Evolutionary conservation across 805 yeast species (phyloP), one percentile per base, ranked within the genome.

Genomic region (Brettanomyces sp.): DNA sequence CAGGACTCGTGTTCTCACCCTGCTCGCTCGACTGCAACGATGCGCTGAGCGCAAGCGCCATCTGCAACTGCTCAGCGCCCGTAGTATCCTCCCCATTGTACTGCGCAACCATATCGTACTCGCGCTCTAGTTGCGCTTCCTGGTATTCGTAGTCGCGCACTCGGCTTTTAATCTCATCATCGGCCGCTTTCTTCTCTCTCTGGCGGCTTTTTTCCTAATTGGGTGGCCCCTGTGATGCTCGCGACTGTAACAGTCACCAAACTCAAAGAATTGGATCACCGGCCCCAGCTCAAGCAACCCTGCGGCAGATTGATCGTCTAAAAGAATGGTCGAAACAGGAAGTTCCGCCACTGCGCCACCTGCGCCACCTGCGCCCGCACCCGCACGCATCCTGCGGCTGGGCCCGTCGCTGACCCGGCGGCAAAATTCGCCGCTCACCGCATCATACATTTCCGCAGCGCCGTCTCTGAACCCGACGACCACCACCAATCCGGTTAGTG

Each of bases 381-480:
- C 22, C 28, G 32, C 3, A 28, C 32, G 39, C 36, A 55, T 47
- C 35, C 50, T 51, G 34, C 51, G 54, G 18, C 50, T 48, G 1
- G 55, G 44, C 35, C 52, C 54, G 23, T 50, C 56, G 5, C 57
- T 36, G 2, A 53, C 50, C 21, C 60, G 68, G 42, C 73, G 56
- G 25, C 69, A 51, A 40, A 55, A 64, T 28, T 62, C 63, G 2
- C 80, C 79, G 0, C 73, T 70, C 43, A 64, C 59, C 1, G 67
- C 53, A 53, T 74, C 69, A 55, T 70, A 69, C 14, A 73, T 40
- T 43, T 69, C 68, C 25, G 67, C 60, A 42, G 59, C 60, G 3
- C 79, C 78, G 48, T 69, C 65, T 47, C 59, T 66, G 2, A 72
- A 70, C 0, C 75, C 73, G 6, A 73, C 60, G 7, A 68, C 54